A percentile compares a stretch with the other conserved stretches of the same genome.
Evolutionary conservation across 768 basidiomycete genomes (phyloP).

Genomic region (Boletus insuetus): DNA sequence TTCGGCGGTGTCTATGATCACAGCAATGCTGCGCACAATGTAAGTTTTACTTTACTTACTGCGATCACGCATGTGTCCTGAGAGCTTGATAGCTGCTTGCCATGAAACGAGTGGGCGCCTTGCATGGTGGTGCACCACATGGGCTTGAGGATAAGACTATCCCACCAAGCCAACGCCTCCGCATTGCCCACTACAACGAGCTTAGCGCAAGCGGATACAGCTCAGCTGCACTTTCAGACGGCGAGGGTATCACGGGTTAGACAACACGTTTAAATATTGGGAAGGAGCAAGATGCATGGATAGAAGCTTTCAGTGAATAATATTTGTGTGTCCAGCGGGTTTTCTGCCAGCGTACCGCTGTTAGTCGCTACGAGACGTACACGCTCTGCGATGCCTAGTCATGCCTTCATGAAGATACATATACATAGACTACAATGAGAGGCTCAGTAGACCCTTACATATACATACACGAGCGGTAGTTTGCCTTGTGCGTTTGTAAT

Average conservation of each 20-base stretch:
- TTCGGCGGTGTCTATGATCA: slow-evolving; percentile 91
- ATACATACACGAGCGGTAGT: too few relatives aligned
- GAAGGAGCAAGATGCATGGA: neutral
- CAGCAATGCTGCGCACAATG: slow-evolving; percentile 85
- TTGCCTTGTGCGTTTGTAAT: neutral
- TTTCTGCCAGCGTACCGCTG: neutral
- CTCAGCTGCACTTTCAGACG: slow-evolving; percentile 56
- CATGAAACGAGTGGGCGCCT: slow-evolving; percentile 57
- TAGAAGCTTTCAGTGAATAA: slow-evolving; percentile 9
- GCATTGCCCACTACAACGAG: slow-evolving; percentile 65
- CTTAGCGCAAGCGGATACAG: slow-evolving; percentile 47
- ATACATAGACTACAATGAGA: neutral
- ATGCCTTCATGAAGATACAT: slow-evolving; percentile 6
- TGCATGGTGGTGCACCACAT: slow-evolving; percentile 51
- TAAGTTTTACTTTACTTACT: slow-evolving; percentile 29
- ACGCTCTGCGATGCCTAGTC: slow-evolving; percentile 9
- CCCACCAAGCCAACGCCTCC: slow-evolving; percentile 71
- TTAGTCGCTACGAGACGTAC: slow-evolving; percentile 12
- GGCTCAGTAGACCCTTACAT: too few relatives aligned
- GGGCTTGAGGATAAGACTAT: slow-evolving; percentile 60
- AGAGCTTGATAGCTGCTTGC: slow-evolving; percentile 25
- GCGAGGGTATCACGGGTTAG: slow-evolving; percentile 49
- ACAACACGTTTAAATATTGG: neutral
- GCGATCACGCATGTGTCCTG: neutral
- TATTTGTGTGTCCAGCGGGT: neutral